These are phyloP conservation scores for Curvularia spicifera DNA, from an alignment of 2,329 filamentous ascomycete species.

Conservation along the genomic window DNA sequence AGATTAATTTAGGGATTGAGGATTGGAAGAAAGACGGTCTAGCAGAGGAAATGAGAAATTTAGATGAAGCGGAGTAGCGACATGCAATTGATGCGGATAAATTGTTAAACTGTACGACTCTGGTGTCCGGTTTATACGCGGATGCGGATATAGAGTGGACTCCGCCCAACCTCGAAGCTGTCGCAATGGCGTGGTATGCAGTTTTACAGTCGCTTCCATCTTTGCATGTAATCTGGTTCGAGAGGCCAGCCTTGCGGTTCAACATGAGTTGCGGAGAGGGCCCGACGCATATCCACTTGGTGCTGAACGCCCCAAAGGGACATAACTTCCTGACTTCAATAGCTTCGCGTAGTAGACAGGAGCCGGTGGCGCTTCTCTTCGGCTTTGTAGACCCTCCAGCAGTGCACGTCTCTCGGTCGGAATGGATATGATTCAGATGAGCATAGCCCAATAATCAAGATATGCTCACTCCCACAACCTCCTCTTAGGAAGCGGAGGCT, in stretches of 20 bases:
- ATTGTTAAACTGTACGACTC: conserved; percentile 26
- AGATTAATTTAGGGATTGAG: conserved; percentile 57
- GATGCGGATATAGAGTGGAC: conserved; percentile 21
- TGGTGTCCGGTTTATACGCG: conserved; percentile 36
- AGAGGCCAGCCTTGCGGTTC: not conserved
- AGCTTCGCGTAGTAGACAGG: not conserved
- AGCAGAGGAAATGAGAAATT: conserved; percentile 14
- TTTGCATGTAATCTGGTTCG: not conserved
- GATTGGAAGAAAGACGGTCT: conserved; percentile 21
- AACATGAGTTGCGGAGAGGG: not conserved
- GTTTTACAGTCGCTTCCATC: not conserved
- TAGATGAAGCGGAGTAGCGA: conserved; percentile 28
- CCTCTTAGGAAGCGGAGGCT: not conserved
- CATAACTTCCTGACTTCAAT: not conserved
- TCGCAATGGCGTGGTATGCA: not conserved
- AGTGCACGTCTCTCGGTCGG: not conserved
- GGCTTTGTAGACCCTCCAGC: not conserved
- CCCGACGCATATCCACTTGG: not conserved
- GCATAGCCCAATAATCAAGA: not conserved
- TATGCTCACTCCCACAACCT: not conserved
- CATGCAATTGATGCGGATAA: conserved; percentile 26
- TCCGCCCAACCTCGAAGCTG: not conserved
- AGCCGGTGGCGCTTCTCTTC: not conserved
- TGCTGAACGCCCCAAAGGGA: not conserved
- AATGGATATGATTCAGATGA: not conserved